These are phyloP conservation scores for Biscutella laevigata DNA, from an alignment of 441 rosid species.

Conservation along the genomic window DNA sequence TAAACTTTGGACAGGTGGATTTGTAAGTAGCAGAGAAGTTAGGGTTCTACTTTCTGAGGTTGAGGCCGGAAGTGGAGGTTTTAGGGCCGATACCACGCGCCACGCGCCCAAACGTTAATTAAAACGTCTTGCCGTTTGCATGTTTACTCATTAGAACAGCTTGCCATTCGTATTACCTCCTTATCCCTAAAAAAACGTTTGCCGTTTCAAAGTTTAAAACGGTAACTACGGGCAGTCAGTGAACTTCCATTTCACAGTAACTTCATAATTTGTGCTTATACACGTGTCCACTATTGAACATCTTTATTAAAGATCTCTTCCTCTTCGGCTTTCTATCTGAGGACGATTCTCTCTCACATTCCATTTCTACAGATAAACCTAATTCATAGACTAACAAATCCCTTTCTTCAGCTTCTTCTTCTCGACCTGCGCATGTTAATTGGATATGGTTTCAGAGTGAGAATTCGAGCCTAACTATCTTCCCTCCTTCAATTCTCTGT, in stretches of 20 bases:
- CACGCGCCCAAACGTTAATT: background rate
- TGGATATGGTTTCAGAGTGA: background rate
- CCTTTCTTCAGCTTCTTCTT: no score
- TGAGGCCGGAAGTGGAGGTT: constrained; percentile 9
- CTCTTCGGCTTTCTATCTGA: background rate
- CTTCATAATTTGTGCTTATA: no score
- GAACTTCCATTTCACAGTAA: no score
- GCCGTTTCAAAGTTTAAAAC: no score
- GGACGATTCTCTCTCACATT: background rate
- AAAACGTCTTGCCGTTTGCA: constrained; percentile 1
- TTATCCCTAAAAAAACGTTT: no score
- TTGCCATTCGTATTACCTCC: no score
- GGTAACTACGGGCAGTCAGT: no score
- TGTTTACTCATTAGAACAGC: background rate
- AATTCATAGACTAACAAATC: no score
- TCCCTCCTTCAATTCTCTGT: background rate
- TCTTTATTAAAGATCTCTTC: background rate
- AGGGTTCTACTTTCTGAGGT: constrained; percentile 18
- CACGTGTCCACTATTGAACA: background rate
- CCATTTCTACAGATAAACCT: constrained; percentile 6
- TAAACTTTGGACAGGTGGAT: background rate
- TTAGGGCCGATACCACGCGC: constrained; percentile 16
- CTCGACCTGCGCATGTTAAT: constrained; percentile 2
- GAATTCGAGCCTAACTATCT: background rate
- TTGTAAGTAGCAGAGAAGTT: background rate